phyloP scores from a whole-genome alignment of 106 monocot genomes.

The Iris macrosiphon region DNA sequence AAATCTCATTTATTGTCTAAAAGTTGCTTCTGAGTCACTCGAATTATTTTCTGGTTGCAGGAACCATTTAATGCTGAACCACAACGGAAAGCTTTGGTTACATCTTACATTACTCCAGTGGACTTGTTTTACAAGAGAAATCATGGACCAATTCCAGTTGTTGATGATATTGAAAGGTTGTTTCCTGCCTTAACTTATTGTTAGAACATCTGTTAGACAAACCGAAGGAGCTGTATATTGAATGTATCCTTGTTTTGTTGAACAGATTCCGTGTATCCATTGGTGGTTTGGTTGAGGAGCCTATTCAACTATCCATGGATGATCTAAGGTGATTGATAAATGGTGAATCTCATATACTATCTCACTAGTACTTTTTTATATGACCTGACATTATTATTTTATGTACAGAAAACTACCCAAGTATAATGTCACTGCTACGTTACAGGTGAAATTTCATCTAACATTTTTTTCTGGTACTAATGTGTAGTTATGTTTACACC shows the following conservation, averaged over 20 bases:
- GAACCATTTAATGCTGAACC: conserved; percentile 99
- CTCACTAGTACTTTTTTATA: conserved; percentile 9
- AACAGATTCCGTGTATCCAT: conserved; percentile 67
- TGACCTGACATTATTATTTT: conserved; percentile 8
- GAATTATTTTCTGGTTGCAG: conserved; percentile 35
- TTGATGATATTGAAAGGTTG: conserved; percentile 71
- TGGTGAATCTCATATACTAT: not conserved
- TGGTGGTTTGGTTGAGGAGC: conserved; percentile 57
- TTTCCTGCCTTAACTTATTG: not conserved
- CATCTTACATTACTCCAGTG: conserved; percentile 77
- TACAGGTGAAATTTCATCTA: conserved; percentile 47
- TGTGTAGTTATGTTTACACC: conserved; percentile 1
- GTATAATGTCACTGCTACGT: conserved; percentile 80
- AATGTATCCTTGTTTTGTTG: conserved; percentile 4
- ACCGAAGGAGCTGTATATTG: not conserved
- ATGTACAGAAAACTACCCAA: conserved; percentile 82
- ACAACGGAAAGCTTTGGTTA: conserved; percentile 48
- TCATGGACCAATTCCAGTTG: conserved; percentile 95
- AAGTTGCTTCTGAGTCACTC: no score
- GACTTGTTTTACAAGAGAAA: conserved; percentile 98
- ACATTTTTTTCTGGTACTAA: not conserved
- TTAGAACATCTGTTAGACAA: not conserved
- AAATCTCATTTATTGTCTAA: no score
- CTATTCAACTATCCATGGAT: conserved; percentile 62
- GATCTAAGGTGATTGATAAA: conserved; percentile 53